These are phyloP conservation scores for Eimeria sp. DNA, from an alignment of 169 alveolate species.

Conservation along the genomic window DNA sequence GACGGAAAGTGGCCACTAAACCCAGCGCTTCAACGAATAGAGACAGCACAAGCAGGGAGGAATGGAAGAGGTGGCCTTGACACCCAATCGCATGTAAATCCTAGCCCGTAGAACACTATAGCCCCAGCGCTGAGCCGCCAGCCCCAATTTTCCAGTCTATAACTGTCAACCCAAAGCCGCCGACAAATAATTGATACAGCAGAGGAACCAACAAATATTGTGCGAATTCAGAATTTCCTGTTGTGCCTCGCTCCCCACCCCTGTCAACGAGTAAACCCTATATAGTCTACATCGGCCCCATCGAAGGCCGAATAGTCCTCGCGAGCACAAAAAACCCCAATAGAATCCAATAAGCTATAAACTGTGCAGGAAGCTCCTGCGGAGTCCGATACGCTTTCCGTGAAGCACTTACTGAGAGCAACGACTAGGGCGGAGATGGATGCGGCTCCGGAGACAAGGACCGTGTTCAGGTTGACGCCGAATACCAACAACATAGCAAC, in stretches of 20 bases:
- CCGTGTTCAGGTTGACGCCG: constrained; percentile 77
- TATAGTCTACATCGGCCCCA: background rate
- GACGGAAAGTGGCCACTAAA: background rate
- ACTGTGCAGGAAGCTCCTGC: background rate
- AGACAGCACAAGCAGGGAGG: background rate
- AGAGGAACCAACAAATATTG: background rate
- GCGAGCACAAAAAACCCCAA: background rate
- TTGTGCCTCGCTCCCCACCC: background rate
- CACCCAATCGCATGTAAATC: background rate
- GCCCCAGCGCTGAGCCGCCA: background rate
- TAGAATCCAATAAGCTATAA: background rate
- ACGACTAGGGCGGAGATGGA: constrained; percentile 70
- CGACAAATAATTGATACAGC: background rate
- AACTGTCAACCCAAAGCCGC: background rate
- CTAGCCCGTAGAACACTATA: background rate
- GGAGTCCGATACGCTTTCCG: background rate
- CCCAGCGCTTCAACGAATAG: background rate
- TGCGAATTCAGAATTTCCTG: background rate
- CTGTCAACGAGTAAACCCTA: background rate
- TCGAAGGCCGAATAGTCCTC: background rate
- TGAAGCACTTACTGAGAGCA: constrained; percentile 69
- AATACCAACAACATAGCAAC: constrained; percentile 65
- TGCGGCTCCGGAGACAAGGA: constrained; percentile 80
- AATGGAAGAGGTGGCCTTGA: background rate
- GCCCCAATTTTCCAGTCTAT: background rate